A percentile compares a stretch with the other conserved stretches of the same genome.
Evolutionary conservation across 306 rosid species (phyloP).

Genomic region (Glycine tomentella): DNA sequence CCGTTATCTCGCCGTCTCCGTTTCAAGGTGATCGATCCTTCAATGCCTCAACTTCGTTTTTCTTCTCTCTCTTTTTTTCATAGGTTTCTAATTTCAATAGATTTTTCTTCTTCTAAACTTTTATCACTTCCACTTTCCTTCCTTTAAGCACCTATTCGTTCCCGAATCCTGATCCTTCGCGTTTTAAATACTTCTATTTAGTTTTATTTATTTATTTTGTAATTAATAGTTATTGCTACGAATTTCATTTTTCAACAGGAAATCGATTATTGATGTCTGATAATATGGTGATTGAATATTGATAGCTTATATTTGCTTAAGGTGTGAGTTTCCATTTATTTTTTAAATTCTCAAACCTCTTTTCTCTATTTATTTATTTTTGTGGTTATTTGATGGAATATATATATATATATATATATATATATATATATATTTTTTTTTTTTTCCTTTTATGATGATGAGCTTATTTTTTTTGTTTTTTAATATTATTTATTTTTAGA

Average conservation of each 20-base stretch:
- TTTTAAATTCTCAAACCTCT: slow-evolving; percentile 3
- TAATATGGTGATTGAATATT: too few species aligned
- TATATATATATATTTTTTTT: too few species aligned
- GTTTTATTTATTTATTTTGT: slow-evolving; percentile 7
- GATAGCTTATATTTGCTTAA: slow-evolving; percentile 7
- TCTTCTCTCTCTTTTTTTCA: too few species aligned
- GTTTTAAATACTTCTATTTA: neutral
- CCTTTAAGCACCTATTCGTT: neutral
- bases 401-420: neutral
- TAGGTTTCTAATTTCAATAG: slow-evolving; percentile 20
- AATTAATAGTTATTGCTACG: neutral
- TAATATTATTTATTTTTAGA: neutral
- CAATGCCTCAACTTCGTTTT: neutral
- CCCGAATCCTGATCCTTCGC: slow-evolving; percentile 15
- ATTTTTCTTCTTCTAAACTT: neutral
- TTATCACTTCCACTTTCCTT: neutral
- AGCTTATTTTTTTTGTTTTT: slow-evolving; percentile 4
- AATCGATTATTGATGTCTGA: too few species aligned
- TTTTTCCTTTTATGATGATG: neutral
- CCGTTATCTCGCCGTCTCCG: slow-evolving; percentile 3
- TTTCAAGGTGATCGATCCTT: slow-evolving; percentile 39
- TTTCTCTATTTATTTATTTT: neutral
- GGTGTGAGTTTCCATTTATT: neutral
- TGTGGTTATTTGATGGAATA: neutral
- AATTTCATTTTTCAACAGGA: neutral